A percentile compares a stretch with the other conserved stretches of the same genome.
Conservation (phyloP, 768 basidiomycete genomes). For the Tulasnella sp. region DNA sequence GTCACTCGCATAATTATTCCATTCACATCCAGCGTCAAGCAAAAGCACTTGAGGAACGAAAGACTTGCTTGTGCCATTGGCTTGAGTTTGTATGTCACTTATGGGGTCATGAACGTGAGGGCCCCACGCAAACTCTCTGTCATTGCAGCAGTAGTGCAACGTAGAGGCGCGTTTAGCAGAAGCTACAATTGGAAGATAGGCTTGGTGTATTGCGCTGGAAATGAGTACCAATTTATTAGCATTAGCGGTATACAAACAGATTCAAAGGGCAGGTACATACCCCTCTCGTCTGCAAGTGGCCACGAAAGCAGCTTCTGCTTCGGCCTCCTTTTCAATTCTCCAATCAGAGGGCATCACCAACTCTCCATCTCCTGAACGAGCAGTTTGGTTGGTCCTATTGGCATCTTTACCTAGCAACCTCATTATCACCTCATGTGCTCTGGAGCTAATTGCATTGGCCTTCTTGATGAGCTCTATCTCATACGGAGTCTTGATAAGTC, state of each 20-base stretch:
- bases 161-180: constrained; percentile 77
- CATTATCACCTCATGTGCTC: constrained; percentile 89
- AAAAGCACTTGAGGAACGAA: constrained; percentile 48
- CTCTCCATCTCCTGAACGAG: constrained; percentile 36
- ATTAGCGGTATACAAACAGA: background rate
- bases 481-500: constrained; percentile 58
- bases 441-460: constrained; percentile 76
- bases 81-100: constrained; percentile 31
- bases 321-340: constrained; percentile 83
- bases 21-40: constrained; percentile 94
- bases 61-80: constrained; percentile 35
- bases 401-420: constrained; percentile 68
- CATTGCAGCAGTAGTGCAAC: constrained; percentile 91
- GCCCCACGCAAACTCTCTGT: constrained; percentile 75
- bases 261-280: constrained; percentile 32
- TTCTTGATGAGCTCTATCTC: constrained; percentile 66
- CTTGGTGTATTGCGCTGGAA: constrained; percentile 64
- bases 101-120: constrained; percentile 47
- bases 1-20: constrained; percentile 52
- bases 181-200: constrained; percentile 88
- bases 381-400: too few species aligned
- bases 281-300: constrained; percentile 81
- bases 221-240: background rate
- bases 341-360: constrained; percentile 58
- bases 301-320: constrained; percentile 88